A percentile compares a stretch with the other conserved stretches of the same genome.
Conservation (phyloP, 2,329 filamentous ascomycete genomes). For the Stachybotrys chlorohalonatus region DNA sequence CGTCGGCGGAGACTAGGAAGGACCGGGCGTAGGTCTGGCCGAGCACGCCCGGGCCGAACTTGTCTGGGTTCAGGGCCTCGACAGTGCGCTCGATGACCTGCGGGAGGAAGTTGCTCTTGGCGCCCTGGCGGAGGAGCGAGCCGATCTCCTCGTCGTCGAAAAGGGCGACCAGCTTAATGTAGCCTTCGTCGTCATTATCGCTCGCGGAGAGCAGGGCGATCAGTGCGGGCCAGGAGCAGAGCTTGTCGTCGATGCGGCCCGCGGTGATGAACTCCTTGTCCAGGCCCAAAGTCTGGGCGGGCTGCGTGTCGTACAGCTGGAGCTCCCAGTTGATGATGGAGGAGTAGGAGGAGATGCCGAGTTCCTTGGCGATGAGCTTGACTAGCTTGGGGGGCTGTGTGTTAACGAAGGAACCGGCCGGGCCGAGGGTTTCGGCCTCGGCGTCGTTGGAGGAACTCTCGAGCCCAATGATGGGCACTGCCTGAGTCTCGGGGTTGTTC, state of each 20-base stretch:
- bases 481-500: slow-evolving; percentile 82
- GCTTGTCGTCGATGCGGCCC: slow-evolving; percentile 92
- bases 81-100: slow-evolving; percentile 72
- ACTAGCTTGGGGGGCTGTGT: slow-evolving; percentile 83
- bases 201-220: slow-evolving; percentile 68
- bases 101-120: slow-evolving; percentile 80
- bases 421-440: slow-evolving; percentile 40
- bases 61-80: slow-evolving; percentile 51
- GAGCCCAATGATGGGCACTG: slow-evolving; percentile 87
- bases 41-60: slow-evolving; percentile 52
- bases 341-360: slow-evolving; percentile 62
- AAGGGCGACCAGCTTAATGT: slow-evolving; percentile 83
- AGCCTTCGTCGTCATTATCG: slow-evolving; percentile 46
- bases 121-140: slow-evolving; percentile 81
- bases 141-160: slow-evolving; percentile 98
- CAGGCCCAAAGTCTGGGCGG: slow-evolving; percentile 73
- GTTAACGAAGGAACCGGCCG: slow-evolving; percentile 61
- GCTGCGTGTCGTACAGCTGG: slow-evolving; percentile 86
- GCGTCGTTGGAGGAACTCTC: slow-evolving; percentile 54
- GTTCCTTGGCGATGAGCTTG: slow-evolving; percentile 66
- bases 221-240: slow-evolving; percentile 89
- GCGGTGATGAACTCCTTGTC: slow-evolving; percentile 93
- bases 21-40: slow-evolving; percentile 83
- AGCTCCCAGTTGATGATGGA: slow-evolving; percentile 93
- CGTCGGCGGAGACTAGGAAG: slow-evolving; percentile 87